Base-by-base conservation (phyloP, 805 yeast species). In the Wickerhamomyces subpelliculosus region DNA sequence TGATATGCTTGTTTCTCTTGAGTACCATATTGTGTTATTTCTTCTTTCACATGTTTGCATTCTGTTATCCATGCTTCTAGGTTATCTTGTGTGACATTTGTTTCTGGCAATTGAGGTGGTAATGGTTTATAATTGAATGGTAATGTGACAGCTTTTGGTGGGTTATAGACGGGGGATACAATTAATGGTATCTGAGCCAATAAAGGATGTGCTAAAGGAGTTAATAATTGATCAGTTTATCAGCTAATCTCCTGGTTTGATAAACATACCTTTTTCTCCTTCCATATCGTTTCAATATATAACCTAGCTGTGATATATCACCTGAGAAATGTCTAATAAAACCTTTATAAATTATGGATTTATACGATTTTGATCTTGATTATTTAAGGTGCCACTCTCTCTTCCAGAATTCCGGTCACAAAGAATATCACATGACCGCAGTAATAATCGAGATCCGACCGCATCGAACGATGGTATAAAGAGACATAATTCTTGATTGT, bases 141-240 rank as follows among this genome's bases (percentile, higher is more conserved):
- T 27, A 78, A 60, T 7, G 75, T 67, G 12, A 77, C 67, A 1
- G 81, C 72, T 41, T 66, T 71, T 14, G 84, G 82, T 1, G 78
- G 73, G 39, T 65, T 69, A 43, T 58, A 67, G 20, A 60, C 58
- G 4, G 78, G 81, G 40, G 77, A 73, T 27, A 70, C 61, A 13
- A 74, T 68, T 28, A 78, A 63, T 0, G 84, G 83, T 0, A 78
- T 69, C 43, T 75, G 77, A 26, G 69, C 61, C 6, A 76, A 60
- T 12, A 70, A 43, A 0, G 73, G 65, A 43, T 75, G 76, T 20
- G 70, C 75, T 71, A 36, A 6, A n/a, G 11, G n/a, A 6, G 33
- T 31, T 30, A 36, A 27, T 29, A 13, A 10, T 19, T 12, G n/a
- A n/a, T n/a, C n/a, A 27, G 7, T 4, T 4, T 17, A 10, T 17